Conservation (phyloP, 768 basidiomycete species). For the Tylopilus subfusipes region DNA sequence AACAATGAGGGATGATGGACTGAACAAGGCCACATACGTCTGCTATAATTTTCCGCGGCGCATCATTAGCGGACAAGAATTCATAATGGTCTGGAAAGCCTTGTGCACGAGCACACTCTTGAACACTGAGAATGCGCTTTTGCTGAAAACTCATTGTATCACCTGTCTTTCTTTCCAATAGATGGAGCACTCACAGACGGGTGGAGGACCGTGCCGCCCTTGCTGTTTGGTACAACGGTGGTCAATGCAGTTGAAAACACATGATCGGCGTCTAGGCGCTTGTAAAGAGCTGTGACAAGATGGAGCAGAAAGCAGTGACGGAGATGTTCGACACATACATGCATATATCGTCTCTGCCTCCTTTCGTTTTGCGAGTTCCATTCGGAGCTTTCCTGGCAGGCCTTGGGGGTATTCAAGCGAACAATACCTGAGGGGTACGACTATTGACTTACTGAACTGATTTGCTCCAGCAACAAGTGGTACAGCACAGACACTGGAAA, state of each 20-base stretch:
- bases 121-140: constrained; percentile 64
- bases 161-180: neutral
- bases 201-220: constrained; percentile 44
- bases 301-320: constrained; percentile 3
- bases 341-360: constrained; percentile 24
- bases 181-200: constrained; percentile 37
- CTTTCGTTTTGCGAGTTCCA: constrained; percentile 32
- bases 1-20: neutral
- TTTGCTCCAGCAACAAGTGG: constrained; percentile 50
- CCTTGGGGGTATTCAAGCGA: constrained; percentile 28
- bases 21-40: constrained; percentile 45
- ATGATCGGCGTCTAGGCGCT: constrained; percentile 48
- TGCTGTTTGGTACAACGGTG: constrained; percentile 45
- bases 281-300: constrained; percentile 45
- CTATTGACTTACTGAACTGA: constrained; percentile 42
- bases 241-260: constrained; percentile 69
- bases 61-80: constrained; percentile 49
- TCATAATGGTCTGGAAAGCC: constrained; percentile 72
- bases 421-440: neutral
- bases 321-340: constrained; percentile 19
- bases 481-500: constrained; percentile 47
- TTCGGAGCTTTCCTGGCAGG: constrained; percentile 40
- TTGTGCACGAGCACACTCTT: constrained; percentile 70
- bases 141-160: constrained; percentile 42
- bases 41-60: constrained; percentile 33